phyloP scores from a whole-genome alignment of 163 green algal species.

The Scenedesmus sp. region DNA sequence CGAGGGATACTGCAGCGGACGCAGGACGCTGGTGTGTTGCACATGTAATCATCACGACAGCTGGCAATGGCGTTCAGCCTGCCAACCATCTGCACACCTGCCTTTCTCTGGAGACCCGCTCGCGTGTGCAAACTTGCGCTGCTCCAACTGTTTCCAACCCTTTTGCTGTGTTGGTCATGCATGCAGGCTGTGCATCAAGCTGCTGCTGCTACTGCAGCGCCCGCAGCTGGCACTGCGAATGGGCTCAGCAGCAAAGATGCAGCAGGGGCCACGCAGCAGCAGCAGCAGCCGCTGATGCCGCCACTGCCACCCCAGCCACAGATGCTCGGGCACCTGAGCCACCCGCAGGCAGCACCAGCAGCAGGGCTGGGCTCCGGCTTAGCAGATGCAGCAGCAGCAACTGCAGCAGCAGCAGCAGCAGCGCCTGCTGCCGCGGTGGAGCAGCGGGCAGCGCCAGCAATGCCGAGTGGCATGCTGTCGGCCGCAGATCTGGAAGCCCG shows the following conservation, averaged over 20 bases:
- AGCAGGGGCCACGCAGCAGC: not conserved
- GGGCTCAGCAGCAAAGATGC: not conserved
- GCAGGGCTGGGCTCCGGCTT: not conserved
- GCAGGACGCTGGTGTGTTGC: no score
- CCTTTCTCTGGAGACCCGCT: not conserved
- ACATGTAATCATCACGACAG: no score
- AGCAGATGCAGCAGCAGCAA: constrained; percentile 19
- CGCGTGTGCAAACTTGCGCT: not conserved
- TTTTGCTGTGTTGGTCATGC: not conserved
- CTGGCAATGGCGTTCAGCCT: no score
- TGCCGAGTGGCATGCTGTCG: not conserved
- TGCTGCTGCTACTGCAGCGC: not conserved
- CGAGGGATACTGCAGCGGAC: no score
- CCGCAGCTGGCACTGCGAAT: not conserved
- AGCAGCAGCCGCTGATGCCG: constrained; percentile 22
- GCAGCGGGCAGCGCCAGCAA: not conserved
- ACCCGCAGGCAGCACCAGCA: constrained; percentile 4
- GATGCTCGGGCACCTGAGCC: constrained; percentile 11
- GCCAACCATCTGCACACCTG: no score
- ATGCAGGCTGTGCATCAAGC: not conserved
- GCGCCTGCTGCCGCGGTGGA: not conserved
- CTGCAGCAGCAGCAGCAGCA: not conserved
- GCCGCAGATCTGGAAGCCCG: constrained; percentile 24
- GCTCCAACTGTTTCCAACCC: no score
- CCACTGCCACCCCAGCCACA: not conserved